Conservation (phyloP, 2,329 filamentous ascomycete species). For the Bisporella sp. region DNA sequence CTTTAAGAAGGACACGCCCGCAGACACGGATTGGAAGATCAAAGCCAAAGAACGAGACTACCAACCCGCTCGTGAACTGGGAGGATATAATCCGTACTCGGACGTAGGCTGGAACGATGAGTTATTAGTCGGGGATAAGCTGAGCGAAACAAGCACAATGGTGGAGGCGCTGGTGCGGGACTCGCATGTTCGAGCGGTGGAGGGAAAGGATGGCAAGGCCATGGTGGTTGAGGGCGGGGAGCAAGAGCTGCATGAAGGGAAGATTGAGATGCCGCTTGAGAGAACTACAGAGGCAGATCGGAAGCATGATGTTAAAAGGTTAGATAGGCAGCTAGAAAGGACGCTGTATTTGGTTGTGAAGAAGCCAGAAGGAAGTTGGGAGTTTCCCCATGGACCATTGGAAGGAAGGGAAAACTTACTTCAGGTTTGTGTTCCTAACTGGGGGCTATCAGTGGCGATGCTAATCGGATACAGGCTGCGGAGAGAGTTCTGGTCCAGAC, state of each 20-base stretch:
- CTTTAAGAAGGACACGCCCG: conserved; percentile 83
- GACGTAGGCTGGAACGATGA: conserved; percentile 86
- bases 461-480: conserved; percentile 57
- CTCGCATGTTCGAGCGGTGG: conserved; percentile 15
- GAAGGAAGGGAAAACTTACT: conserved; percentile 69
- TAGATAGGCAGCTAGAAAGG: conserved; percentile 72
- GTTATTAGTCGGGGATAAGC: conserved; percentile 64
- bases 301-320: conserved; percentile 64
- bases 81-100: conserved; percentile 69
- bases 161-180: conserved; percentile 55
- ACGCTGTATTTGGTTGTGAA: conserved; percentile 87
- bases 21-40: conserved; percentile 82
- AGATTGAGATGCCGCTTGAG: conserved; percentile 44
- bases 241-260: conserved; percentile 36
- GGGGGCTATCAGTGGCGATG: background rate
- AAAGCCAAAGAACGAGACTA: conserved; percentile 69
- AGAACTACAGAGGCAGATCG: conserved; percentile 73
- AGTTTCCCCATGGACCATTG: conserved; percentile 70
- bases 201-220: conserved; percentile 56
- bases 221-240: conserved; percentile 51
- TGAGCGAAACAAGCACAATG: conserved; percentile 42
- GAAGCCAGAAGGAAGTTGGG: conserved; percentile 65
- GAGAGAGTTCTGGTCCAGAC: conserved; percentile 69
- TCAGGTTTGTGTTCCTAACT: conserved; percentile 53
- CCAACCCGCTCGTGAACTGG: conserved; percentile 77